phyloP scores from a whole-genome alignment of 75 land plant species.

The Chamaecyparis obtusa region DNA sequence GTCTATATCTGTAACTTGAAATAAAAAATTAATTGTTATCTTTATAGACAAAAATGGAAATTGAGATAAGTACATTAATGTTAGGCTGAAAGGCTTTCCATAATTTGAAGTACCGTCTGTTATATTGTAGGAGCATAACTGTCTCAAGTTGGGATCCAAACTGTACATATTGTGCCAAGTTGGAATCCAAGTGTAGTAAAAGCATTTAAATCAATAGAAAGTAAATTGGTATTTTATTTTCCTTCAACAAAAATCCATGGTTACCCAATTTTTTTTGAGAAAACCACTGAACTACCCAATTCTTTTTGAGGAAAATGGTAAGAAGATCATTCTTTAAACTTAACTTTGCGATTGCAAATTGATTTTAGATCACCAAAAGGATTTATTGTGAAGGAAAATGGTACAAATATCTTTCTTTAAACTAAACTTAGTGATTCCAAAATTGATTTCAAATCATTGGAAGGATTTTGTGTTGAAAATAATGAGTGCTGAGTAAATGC shows the following conservation, averaged over 20 bases:
- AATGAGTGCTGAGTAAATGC: no score
- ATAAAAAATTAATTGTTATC: no score
- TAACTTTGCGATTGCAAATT: neutral
- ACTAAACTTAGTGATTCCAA: neutral
- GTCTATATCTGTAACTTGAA: no score
- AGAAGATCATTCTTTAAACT: neutral
- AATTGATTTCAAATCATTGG: neutral
- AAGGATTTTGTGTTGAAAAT: neutral
- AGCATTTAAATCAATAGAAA: neutral
- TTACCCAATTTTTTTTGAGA: neutral
- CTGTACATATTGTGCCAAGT: no score
- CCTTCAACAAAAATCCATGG: neutral
- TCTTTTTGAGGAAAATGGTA: neutral
- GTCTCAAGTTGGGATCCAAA: no score
- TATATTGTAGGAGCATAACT: no score
- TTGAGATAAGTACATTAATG: neutral
- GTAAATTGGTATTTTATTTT: neutral
- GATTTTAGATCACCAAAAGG: neutral
- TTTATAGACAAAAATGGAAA: neutral
- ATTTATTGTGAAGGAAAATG: neutral
- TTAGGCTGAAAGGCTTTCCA: no score
- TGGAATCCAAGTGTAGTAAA: neutral
- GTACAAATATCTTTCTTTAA: neutral
- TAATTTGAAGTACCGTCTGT: no score
- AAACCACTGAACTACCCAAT: no score